Evolutionary conservation across 108 stramenopile genomes (phyloP).

Genomic region (Seminavis robusta): DNA sequence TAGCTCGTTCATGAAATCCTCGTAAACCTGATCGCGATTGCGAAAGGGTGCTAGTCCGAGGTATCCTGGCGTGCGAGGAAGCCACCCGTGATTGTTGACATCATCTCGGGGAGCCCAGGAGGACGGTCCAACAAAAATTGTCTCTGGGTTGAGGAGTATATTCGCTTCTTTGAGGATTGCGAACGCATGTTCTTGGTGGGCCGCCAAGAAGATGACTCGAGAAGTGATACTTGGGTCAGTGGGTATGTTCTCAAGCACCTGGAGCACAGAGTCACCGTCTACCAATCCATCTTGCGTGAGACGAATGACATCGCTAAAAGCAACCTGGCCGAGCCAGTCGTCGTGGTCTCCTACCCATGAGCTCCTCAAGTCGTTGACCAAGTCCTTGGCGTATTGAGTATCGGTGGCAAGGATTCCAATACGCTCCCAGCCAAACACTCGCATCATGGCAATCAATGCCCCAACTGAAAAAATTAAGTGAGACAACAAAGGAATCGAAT

Average conservation of each 20-base stretch:
- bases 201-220: conserved; percentile 11
- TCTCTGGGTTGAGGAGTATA: conserved; percentile 2
- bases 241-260: background rate
- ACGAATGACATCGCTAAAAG: too few species aligned
- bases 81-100: too few species aligned
- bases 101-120: too few species aligned
- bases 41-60: background rate
- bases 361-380: background rate
- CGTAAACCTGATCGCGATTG: background rate
- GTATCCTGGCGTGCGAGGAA: too few species aligned
- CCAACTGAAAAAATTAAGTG: too few species aligned
- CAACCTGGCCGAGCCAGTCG: too few species aligned
- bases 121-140: conserved; percentile 8
- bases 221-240: conserved; percentile 8
- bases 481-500: too few species aligned
- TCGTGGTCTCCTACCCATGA: too few species aligned
- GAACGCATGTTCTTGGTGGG: conserved; percentile 8
- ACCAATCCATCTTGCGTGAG: too few species aligned
- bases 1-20: conserved; percentile 1
- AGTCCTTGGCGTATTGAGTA: conserved; percentile 11
- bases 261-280: background rate
- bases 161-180: conserved; percentile 6
- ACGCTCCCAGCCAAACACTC: conserved; percentile 12
- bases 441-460: conserved; percentile 1
- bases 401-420: conserved; percentile 12